Conservation (phyloP, 2,329 filamentous ascomycete genomes). For the Fusarium euwallaceae region DNA sequence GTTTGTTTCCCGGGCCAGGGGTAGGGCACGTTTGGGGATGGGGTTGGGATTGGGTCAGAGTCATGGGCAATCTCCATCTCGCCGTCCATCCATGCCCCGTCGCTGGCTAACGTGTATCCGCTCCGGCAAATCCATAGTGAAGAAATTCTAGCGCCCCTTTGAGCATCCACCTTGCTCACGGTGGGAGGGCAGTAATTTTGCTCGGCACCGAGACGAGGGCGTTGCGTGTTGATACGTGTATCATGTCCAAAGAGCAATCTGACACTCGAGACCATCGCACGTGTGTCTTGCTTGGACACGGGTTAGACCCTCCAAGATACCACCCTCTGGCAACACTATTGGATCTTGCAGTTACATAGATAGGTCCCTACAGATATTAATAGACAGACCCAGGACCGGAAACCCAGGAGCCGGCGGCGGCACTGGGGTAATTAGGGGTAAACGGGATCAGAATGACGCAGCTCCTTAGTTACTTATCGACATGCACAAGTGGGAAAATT, state of each 20-base stretch:
- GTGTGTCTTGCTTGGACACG: not conserved
- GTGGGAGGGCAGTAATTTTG: not conserved
- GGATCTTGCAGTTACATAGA: not conserved
- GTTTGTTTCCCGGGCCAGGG: slow-evolving; percentile 10
- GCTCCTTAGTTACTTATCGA: not conserved
- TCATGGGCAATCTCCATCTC: slow-evolving; percentile 34
- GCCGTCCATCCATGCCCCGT: slow-evolving; percentile 20
- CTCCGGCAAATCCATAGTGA: slow-evolving; percentile 22
- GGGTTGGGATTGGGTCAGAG: slow-evolving; percentile 21
- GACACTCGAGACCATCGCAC: not conserved
- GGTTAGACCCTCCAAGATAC: not conserved
- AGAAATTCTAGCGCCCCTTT: slow-evolving; percentile 29
- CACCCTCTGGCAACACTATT: not conserved
- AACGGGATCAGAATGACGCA: slow-evolving; percentile 21
- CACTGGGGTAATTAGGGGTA: slow-evolving; percentile 31
- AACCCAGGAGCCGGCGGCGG: slow-evolving; percentile 18
- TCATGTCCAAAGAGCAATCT: not conserved
- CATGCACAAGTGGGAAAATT: not conserved
- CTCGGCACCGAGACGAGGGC: not conserved
- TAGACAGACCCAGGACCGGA: not conserved
- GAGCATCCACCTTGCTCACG: slow-evolving; percentile 27
- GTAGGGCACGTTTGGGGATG: slow-evolving; percentile 30
- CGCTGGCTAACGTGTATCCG: slow-evolving; percentile 19
- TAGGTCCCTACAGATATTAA: not conserved
- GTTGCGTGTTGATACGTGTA: not conserved